Base-by-base conservation (phyloP, 768 basidiomycete genomes). In the Cyclocybe cylindracea region DNA sequence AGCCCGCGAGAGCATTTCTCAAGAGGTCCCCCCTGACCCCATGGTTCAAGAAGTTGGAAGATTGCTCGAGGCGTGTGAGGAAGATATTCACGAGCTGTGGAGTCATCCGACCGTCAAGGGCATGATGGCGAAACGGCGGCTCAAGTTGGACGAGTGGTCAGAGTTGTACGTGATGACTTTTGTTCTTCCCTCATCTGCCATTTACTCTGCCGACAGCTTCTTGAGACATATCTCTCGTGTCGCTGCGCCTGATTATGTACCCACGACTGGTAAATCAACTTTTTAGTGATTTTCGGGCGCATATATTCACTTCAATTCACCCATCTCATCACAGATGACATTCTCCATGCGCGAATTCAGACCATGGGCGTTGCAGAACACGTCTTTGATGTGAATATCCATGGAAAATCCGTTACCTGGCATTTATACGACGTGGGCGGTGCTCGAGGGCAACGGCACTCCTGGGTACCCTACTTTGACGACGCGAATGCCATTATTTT, bases 331-430 rank as follows among this genome's bases (percentile, higher is more conserved):
- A 18, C 54, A 90, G 91, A 93, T 66, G 91, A 94, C 62, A 91
- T 94, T 50, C 75, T 94, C 13, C 89, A 91, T 62, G 90, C 89
- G n/a, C 86, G 91, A 34, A 87, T 94, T 47, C 92, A 92, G 63
- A 94, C 91, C 6, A 91, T 94, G 85, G 91, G 91, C 1, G 86
- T 94, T 4, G 80, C 88, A 0, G 91, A 93, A 66, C 90, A 93
- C 58, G 74, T 85, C 31, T 93, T 93, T 59, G 88, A 90, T 48
- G 86, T 93, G 31, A 83, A 86, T 42, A 82, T 91, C 38, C 87
- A 89, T 56, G 88, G 89, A 10, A 91, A 86, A 64, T 70, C 75
- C 24, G 86, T 90, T 10, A 84, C 86, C 10, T 88, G 85, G 86
- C 83, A 85, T 62, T 72, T 89, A 11, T 87, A 73, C 70, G 87